Evolutionary conservation across 164 flowering plant species (phyloP).

Genomic region (Sedum album): DNA sequence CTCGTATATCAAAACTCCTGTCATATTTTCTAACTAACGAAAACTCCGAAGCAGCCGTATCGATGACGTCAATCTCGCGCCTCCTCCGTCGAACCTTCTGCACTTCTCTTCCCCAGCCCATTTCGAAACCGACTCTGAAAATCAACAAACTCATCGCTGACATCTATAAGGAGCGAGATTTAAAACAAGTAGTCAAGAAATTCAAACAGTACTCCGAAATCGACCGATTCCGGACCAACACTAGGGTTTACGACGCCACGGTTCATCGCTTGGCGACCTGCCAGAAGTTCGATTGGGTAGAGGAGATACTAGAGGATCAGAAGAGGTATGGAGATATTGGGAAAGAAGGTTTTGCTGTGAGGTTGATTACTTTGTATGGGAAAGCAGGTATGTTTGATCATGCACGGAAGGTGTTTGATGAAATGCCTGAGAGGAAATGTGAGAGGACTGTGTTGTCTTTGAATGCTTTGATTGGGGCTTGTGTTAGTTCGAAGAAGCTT

Average conservation of each 20-base stretch:
- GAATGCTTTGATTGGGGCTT: conserved; percentile 42
- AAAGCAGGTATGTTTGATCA: conserved; percentile 46
- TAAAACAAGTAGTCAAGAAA: conserved; percentile 26
- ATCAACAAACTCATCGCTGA: conserved; percentile 9
- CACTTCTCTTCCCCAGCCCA: conserved; percentile 1
- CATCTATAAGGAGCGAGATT: conserved; percentile 25
- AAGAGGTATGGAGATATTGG: conserved; percentile 27
- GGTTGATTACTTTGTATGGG: conserved; percentile 39
- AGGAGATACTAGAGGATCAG: conserved; percentile 37
- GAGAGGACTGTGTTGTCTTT: conserved; percentile 30
- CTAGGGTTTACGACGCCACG: conserved; percentile 16
- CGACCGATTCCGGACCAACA: conserved; percentile 28
- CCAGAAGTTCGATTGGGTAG: conserved; percentile 15
- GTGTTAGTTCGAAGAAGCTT: conserved; percentile 23
- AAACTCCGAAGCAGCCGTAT: too few species aligned
- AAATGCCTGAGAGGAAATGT: conserved; percentile 41
- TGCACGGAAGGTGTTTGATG: conserved; percentile 50
- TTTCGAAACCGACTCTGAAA: not conserved
- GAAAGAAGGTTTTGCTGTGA: conserved; percentile 30
- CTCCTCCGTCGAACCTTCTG: conserved; percentile 17
- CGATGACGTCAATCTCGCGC: conserved; percentile 14
- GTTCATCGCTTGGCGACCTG: conserved; percentile 36
- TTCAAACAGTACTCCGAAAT: conserved; percentile 31
- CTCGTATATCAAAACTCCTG: too few species aligned
- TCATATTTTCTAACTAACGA: too few species aligned